Conservation (phyloP, 2,329 filamentous ascomycete genomes). For the Colletotrichum lindemuthianum region DNA sequence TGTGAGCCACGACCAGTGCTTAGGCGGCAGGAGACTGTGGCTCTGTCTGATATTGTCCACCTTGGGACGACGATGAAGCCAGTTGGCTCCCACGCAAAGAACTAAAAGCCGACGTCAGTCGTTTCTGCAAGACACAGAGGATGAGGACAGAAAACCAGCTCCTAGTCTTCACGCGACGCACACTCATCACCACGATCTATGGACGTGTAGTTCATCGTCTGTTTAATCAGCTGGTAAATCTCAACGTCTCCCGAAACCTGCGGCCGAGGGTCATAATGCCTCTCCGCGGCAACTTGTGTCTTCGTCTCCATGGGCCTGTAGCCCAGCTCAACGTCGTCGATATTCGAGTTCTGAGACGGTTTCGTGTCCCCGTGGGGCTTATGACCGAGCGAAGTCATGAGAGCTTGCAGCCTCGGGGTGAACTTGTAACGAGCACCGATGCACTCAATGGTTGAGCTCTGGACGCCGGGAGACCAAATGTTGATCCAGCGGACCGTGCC, state of each 20-base stretch:
- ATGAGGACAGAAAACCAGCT: background rate
- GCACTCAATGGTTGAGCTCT: constrained; percentile 62
- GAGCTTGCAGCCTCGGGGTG: constrained; percentile 70
- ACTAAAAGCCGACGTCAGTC: constrained; percentile 52
- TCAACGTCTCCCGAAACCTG: constrained; percentile 41
- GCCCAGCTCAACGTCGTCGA: constrained; percentile 14
- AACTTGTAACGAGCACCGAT: constrained; percentile 74
- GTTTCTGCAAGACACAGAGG: background rate
- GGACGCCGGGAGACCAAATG: constrained; percentile 73
- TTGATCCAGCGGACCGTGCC: constrained; percentile 75
- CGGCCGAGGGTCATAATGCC: constrained; percentile 23
- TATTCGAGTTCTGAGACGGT: background rate
- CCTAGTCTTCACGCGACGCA: constrained; percentile 44
- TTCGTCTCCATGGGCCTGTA: constrained; percentile 15
- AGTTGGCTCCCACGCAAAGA: constrained; percentile 78
- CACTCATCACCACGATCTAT: constrained; percentile 75
- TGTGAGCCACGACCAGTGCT: constrained; percentile 76
- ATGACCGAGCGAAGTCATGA: constrained; percentile 64
- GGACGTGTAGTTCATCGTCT: constrained; percentile 81
- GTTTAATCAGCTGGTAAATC: constrained; percentile 66
- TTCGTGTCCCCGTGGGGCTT: background rate
- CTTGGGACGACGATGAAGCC: constrained; percentile 55
- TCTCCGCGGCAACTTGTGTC: constrained; percentile 15
- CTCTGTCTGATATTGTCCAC: constrained; percentile 41
- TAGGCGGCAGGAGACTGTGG: constrained; percentile 47